Evolutionary conservation across 2,329 filamentous ascomycete genomes (phyloP).

Genomic region (Escovopsis weberi): DNA sequence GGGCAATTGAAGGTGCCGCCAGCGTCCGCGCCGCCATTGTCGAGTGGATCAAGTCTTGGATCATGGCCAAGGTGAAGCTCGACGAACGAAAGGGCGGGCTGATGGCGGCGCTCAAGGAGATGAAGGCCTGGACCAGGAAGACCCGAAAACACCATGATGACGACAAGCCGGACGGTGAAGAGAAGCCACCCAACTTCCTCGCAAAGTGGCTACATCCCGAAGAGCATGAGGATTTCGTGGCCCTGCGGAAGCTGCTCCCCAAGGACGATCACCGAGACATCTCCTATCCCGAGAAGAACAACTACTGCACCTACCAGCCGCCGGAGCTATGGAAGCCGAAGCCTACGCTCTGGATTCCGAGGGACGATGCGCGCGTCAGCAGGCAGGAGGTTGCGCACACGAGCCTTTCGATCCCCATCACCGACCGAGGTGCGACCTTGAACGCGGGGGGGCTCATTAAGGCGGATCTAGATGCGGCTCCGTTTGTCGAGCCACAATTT

Average conservation of each 20-base stretch:
- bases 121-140: constrained; percentile 14
- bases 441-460: constrained; percentile 20
- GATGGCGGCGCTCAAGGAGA: constrained; percentile 12
- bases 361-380: constrained; percentile 59
- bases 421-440: constrained; percentile 36
- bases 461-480: constrained; percentile 24
- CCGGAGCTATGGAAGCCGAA: constrained; percentile 41
- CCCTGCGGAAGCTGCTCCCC: constrained; percentile 56
- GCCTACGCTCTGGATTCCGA: constrained; percentile 75
- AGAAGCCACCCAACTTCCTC: constrained; percentile 34
- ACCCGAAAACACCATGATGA: constrained; percentile 7
- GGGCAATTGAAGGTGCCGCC: constrained; percentile 25
- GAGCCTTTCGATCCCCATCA: constrained; percentile 57
- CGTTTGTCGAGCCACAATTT: constrained; percentile 19
- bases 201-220: constrained; percentile 65
- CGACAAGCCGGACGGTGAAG: constrained; percentile 9
- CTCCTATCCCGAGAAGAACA: constrained; percentile 37
- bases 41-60: constrained; percentile 23
- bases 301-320: constrained; percentile 55
- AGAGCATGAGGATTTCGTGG: constrained; percentile 56
- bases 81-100: constrained; percentile 15
- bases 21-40: constrained; percentile 18
- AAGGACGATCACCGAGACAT: constrained; percentile 28
- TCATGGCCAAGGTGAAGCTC: constrained; percentile 17
- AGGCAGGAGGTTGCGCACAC: constrained; percentile 65